Conservation (phyloP, 2,329 filamentous ascomycete species). For the Trichoderma sp. region DNA sequence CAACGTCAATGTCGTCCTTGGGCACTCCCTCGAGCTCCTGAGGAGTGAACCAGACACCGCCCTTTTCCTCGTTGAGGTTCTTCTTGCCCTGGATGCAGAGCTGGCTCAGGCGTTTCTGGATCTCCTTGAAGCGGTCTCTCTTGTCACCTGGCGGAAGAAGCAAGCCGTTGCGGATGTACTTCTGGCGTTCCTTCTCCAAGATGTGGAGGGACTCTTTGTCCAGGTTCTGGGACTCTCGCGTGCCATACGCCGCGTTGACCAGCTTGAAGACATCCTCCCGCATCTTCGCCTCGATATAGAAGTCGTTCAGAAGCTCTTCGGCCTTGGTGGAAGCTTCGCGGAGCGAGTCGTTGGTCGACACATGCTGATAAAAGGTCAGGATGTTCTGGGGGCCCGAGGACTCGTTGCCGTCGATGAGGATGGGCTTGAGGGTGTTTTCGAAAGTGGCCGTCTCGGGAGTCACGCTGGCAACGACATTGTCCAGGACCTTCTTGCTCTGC, state of each 20-base stretch:
- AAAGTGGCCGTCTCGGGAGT: constrained; percentile 57
- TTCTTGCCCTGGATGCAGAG: constrained; percentile 76
- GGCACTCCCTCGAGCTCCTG: constrained; percentile 77
- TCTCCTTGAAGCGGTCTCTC: constrained; percentile 81
- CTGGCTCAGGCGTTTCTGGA: constrained; percentile 77
- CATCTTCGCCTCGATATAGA: constrained; percentile 77
- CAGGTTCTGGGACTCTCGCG: constrained; percentile 55
- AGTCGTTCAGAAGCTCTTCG: constrained; percentile 75
- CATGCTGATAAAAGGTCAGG: constrained; percentile 78
- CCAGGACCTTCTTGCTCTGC: constrained; percentile 62
- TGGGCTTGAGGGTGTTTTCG: constrained; percentile 61
- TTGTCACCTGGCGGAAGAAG: constrained; percentile 69
- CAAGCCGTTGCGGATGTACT: constrained; percentile 75
- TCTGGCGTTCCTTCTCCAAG: constrained; percentile 76
- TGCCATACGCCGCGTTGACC: constrained; percentile 60
- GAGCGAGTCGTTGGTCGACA: constrained; percentile 68
- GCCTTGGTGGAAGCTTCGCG: constrained; percentile 77
- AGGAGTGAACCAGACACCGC: constrained; percentile 75
- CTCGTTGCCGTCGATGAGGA: constrained; percentile 72
- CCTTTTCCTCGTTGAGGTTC: constrained; percentile 80
- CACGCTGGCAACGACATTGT: constrained; percentile 67
- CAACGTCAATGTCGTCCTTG: constrained; percentile 65
- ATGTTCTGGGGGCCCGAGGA: constrained; percentile 64
- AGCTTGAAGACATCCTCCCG: constrained; percentile 76
- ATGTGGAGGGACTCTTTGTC: constrained; percentile 71